phyloP scores from a whole-genome alignment of 2,329 filamentous ascomycete genomes.

The Elsinoe fawcettii region DNA sequence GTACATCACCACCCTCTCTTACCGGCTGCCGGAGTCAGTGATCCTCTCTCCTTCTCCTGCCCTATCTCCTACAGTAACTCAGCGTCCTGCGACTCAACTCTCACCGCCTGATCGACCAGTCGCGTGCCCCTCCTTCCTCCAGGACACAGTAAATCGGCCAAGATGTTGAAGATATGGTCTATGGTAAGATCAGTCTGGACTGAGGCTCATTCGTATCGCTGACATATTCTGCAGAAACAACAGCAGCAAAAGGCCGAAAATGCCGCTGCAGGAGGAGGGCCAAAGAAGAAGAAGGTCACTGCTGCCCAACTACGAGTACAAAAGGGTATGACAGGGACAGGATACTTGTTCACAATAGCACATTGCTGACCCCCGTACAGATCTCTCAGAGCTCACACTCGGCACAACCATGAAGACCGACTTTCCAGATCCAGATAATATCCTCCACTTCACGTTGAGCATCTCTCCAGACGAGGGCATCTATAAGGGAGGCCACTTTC shows the following conservation, averaged over 20 bases:
- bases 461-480: conserved; percentile 80
- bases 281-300: conserved; percentile 98
- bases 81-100: not conserved
- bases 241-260: conserved; percentile 93
- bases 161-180: conserved; percentile 99
- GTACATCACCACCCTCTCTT: too few species aligned
- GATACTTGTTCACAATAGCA: too few species aligned
- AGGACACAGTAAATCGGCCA: conserved; percentile 31
- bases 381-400: conserved; percentile 73
- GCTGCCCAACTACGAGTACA: conserved; percentile 91
- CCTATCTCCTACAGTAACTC: too few species aligned
- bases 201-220: not conserved
- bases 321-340: conserved; percentile 67
- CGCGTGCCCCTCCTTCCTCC: conserved; percentile 3
- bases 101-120: not conserved
- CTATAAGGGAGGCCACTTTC: conserved; percentile 83
- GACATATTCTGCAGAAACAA: conserved; percentile 43
- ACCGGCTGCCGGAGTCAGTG: not conserved
- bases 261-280: conserved; percentile 53
- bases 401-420: conserved; percentile 72
- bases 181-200: conserved; percentile 56
- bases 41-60: too few species aligned
- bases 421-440: conserved; percentile 76
- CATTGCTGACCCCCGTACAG: too few species aligned
- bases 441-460: conserved; percentile 73